A percentile compares a stretch with the other conserved stretches of the same genome.
These are phyloP conservation scores for Saururus chinensis DNA, from an alignment of 164 flowering plant genomes.

Conservation along the genomic window DNA sequence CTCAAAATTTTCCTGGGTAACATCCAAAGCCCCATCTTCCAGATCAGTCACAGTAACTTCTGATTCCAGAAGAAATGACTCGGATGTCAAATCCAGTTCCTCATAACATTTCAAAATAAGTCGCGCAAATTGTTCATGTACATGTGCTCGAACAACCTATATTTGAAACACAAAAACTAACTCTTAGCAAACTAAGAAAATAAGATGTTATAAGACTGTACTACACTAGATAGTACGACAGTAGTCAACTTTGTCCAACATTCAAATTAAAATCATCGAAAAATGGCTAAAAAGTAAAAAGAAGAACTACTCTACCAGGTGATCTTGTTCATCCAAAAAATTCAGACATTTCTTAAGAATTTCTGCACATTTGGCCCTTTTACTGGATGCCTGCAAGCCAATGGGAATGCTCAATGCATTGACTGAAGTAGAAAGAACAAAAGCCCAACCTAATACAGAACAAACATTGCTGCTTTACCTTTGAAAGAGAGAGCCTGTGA, in stretches of 20 bases:
- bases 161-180: background rate
- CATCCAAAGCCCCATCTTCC: constrained; percentile 46
- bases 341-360: constrained; percentile 74
- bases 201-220: no score
- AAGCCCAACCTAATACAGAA: background rate
- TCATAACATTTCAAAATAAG: constrained; percentile 62
- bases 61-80: constrained; percentile 42
- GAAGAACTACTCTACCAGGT: constrained; percentile 41
- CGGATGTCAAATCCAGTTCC: constrained; percentile 53
- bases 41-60: constrained; percentile 46
- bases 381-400: constrained; percentile 49
- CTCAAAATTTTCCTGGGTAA: constrained; percentile 24
- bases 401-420: background rate
- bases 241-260: background rate
- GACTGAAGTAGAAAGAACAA: background rate
- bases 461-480: constrained; percentile 30
- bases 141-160: constrained; percentile 88
- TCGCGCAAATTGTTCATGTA: constrained; percentile 97
- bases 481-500: constrained; percentile 83
- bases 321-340: constrained; percentile 79
- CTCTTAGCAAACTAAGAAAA: background rate
- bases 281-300: background rate
- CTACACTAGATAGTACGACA: no score
- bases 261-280: background rate
- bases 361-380: constrained; percentile 59